These are phyloP conservation scores for Knufia fluminis DNA, from an alignment of 2,329 filamentous ascomycete species.

Conservation along the genomic window DNA sequence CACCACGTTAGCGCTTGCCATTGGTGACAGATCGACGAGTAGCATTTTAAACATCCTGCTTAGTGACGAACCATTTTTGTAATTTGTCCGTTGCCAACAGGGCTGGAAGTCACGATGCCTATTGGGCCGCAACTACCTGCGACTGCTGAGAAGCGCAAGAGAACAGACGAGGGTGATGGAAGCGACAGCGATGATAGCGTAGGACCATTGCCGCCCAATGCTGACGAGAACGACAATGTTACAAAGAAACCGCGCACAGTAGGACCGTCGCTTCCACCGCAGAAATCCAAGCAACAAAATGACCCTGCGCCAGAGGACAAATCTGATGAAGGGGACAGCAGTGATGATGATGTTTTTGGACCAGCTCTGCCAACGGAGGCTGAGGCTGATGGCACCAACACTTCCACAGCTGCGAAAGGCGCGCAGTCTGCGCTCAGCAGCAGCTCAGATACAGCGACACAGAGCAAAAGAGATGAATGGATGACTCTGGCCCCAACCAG, in stretches of 20 bases:
- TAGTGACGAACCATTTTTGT: neutral
- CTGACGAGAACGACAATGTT: constrained; percentile 7
- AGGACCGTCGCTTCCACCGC: constrained; percentile 47
- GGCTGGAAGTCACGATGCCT: constrained; percentile 17
- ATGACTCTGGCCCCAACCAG: constrained; percentile 63
- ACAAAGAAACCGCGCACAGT: constrained; percentile 44
- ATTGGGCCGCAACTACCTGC: constrained; percentile 29
- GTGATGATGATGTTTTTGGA: constrained; percentile 36
- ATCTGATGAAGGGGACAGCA: constrained; percentile 26
- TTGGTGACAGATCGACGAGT: neutral
- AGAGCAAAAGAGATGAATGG: constrained; percentile 69
- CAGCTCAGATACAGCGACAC: constrained; percentile 29
- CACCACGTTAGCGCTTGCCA: neutral
- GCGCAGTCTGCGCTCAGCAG: constrained; percentile 27
- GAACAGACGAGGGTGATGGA: constrained; percentile 25
- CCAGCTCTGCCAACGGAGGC: constrained; percentile 31
- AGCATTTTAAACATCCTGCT: neutral
- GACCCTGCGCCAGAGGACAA: constrained; percentile 25
- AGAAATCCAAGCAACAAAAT: constrained; percentile 38
- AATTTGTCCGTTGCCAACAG: neutral
- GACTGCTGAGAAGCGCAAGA: constrained; percentile 31
- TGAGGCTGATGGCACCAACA: constrained; percentile 17
- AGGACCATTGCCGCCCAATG: neutral
- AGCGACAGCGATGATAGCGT: constrained; percentile 16
- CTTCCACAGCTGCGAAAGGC: constrained; percentile 21